These are phyloP conservation scores for Leucogyrophana mollusca DNA, from an alignment of 768 basidiomycete species.

Conservation along the genomic window DNA sequence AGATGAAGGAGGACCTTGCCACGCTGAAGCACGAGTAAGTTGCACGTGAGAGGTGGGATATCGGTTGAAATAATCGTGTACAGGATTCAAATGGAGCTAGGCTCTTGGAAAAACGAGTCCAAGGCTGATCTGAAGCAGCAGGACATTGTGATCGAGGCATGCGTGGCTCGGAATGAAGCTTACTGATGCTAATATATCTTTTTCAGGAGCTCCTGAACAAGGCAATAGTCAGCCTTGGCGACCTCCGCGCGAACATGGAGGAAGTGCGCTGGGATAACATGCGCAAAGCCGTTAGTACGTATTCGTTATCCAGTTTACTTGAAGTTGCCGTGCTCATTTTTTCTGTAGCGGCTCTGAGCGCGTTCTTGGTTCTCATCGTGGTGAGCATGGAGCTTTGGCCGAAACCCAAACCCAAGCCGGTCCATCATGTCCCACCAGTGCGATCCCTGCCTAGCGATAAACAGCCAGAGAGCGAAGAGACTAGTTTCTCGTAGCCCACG, in stretches of 20 bases:
- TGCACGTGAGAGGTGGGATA: neutral
- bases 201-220: constrained; percentile 73
- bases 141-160: constrained; percentile 82
- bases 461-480: constrained; percentile 7
- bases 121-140: constrained; percentile 80
- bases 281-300: constrained; percentile 76
- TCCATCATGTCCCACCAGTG: constrained; percentile 20
- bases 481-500: constrained; percentile 13
- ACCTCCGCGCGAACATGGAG: constrained; percentile 78
- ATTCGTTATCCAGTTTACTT: neutral
- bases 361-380: constrained; percentile 69
- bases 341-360: constrained; percentile 54
- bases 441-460: constrained; percentile 6
- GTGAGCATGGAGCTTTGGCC: constrained; percentile 64
- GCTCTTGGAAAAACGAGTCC: constrained; percentile 89
- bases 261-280: constrained; percentile 90
- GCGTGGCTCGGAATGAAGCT: constrained; percentile 13
- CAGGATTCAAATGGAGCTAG: constrained; percentile 96
- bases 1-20: constrained; percentile 91
- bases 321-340: constrained; percentile 1
- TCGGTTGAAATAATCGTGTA: constrained; percentile 5
- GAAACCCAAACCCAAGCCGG: constrained; percentile 36
- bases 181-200: neutral
- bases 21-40: constrained; percentile 91
- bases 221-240: constrained; percentile 69